These are phyloP conservation scores for Populus tremula DNA, from an alignment of 345 rosid species.

Conservation along the genomic window DNA sequence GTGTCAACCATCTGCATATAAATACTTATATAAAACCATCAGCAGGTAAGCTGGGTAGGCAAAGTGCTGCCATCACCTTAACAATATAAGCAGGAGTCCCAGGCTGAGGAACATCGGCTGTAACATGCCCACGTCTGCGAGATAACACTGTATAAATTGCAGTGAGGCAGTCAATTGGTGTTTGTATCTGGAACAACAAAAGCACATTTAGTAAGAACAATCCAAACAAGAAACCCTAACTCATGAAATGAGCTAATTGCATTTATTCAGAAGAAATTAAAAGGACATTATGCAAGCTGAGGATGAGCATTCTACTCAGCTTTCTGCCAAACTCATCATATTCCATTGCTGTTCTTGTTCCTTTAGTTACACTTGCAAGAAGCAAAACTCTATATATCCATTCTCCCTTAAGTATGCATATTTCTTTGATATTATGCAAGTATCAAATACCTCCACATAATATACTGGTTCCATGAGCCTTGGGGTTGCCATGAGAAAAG, in stretches of 20 bases:
- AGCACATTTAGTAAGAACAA: background rate
- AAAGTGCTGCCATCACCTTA: constrained; percentile 43
- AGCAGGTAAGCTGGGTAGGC: background rate
- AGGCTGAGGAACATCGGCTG: constrained; percentile 97
- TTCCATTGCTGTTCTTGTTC: background rate
- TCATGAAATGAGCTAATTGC: background rate
- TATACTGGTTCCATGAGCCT: constrained; percentile 99
- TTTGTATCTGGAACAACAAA: constrained; percentile 72
- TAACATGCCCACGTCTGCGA: constrained; percentile 94
- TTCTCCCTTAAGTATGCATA: background rate
- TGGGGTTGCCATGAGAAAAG: constrained; percentile 95
- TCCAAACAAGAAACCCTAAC: background rate
- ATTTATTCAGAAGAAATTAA: background rate
- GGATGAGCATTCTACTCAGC: background rate
- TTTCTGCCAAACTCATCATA: background rate
- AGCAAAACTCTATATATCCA: background rate
- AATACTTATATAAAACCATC: background rate
- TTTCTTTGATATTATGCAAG: background rate
- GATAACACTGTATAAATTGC: constrained; percentile 91
- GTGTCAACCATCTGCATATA: background rate
- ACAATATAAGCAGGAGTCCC: constrained; percentile 96
- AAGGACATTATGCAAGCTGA: background rate
- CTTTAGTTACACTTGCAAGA: background rate
- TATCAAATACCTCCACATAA: constrained; percentile 74
- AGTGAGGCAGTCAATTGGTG: constrained; percentile 93